A percentile compares a stretch with the other conserved stretches of the same genome.
Evolutionary conservation across 108 stramenopile genomes (phyloP).

Genomic region (Chaetoceros muelleri): DNA sequence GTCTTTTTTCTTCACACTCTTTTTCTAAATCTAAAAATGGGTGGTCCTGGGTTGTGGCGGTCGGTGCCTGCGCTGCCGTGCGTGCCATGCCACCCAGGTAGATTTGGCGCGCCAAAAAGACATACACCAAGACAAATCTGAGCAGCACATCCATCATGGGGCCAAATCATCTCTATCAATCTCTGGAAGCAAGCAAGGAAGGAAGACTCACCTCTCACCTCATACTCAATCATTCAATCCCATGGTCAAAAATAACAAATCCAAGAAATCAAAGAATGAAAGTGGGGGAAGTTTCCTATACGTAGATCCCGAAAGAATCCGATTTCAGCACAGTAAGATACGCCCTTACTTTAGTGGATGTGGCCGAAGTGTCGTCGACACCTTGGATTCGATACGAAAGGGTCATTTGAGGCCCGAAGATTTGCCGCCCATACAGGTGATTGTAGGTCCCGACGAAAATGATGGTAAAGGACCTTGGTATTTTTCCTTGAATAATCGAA

Average conservation of each 20-base stretch:
- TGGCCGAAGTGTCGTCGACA: conserved; percentile 64
- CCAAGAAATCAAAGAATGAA: neutral
- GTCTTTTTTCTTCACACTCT: too few relatives aligned
- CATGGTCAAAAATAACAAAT: neutral
- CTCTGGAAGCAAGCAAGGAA: too few relatives aligned
- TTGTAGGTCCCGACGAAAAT: conserved; percentile 50
- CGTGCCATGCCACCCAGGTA: too few relatives aligned
- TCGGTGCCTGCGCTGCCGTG: too few relatives aligned
- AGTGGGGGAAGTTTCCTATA: conserved; percentile 16
- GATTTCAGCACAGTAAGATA: conserved; percentile 87
- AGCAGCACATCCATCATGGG: too few relatives aligned
- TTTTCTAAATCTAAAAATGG: too few relatives aligned
- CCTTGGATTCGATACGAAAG: conserved; percentile 61
- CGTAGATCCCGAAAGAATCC: conserved; percentile 68
- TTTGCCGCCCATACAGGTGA: conserved; percentile 82
- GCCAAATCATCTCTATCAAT: too few relatives aligned
- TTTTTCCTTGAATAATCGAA: conserved; percentile 86
- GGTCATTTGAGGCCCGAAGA: conserved; percentile 44
- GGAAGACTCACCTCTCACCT: too few relatives aligned
- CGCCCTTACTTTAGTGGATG: conserved; percentile 84
- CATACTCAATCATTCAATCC: too few relatives aligned
- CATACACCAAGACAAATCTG: too few relatives aligned
- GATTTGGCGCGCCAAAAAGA: too few relatives aligned
- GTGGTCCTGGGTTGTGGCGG: too few relatives aligned
- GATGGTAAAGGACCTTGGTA: conserved; percentile 67